These are phyloP conservation scores for Saturnispora besseyi DNA, from an alignment of 805 yeast genomes.

Conservation along the genomic window DNA sequence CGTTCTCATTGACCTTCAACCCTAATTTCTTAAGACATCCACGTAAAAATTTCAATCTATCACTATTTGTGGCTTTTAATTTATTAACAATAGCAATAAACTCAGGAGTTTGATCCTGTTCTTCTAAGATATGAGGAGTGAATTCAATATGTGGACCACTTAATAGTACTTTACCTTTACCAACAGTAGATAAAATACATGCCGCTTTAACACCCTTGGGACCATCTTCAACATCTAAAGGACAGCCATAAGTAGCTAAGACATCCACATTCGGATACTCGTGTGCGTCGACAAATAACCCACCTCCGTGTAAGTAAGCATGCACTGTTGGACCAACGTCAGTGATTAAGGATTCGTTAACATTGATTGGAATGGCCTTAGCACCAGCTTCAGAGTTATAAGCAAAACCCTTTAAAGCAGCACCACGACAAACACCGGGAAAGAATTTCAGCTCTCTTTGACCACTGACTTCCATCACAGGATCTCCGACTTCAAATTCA, in stretches of 20 bases:
- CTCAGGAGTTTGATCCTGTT: conserved; percentile 15
- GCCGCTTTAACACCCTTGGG: conserved; percentile 47
- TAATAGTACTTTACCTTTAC: conserved; percentile 67
- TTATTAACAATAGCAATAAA: conserved; percentile 31
- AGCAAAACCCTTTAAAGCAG: conserved; percentile 70
- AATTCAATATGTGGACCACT: conserved; percentile 91
- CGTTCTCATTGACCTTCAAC: conserved; percentile 52
- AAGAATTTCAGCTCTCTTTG: conserved; percentile 71
- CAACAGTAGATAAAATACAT: conserved; percentile 55
- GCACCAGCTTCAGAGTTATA: conserved; percentile 77
- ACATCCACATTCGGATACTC: conserved; percentile 53
- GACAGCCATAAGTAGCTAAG: conserved; percentile 57
- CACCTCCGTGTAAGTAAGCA: conserved; percentile 83
- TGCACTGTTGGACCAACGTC: conserved; percentile 23
- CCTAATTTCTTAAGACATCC: conserved; percentile 53
- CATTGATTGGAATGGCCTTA: conserved; percentile 40
- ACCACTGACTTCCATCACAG: conserved; percentile 72
- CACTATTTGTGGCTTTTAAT: conserved; percentile 35
- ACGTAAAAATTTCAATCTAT: conserved; percentile 49
- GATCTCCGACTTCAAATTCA: conserved; percentile 77
- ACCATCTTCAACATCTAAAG: conserved; percentile 37
- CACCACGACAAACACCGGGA: conserved; percentile 78
- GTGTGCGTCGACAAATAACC: conserved; percentile 70
- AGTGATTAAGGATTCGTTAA: conserved; percentile 28
- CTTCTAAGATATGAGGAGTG: conserved; percentile 42